Conservation (phyloP, 148 eudicot species). For the Persicaria tinctoria region DNA sequence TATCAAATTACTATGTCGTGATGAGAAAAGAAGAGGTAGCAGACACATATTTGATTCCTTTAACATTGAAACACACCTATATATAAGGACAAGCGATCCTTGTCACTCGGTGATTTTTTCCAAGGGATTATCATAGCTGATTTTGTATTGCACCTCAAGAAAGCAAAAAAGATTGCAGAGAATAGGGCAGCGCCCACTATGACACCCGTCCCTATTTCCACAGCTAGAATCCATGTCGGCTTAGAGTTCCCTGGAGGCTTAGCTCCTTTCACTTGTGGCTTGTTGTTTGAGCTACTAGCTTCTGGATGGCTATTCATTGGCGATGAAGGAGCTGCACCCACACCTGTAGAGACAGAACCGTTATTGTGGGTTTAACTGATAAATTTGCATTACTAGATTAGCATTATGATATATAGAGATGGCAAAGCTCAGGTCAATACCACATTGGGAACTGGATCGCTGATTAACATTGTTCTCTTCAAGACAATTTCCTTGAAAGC, state of each 20-base stretch:
- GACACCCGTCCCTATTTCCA: slow-evolving; percentile 74
- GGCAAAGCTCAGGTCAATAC: slow-evolving; percentile 23
- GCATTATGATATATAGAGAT: background rate
- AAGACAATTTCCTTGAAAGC: slow-evolving; percentile 91
- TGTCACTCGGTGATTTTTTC: slow-evolving; percentile 75
- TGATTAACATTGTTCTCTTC: slow-evolving; percentile 54
- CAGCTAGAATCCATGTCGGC: slow-evolving; percentile 70
- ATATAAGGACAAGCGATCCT: slow-evolving; percentile 43
- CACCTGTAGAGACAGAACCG: background rate
- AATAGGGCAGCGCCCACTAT: slow-evolving; percentile 54
- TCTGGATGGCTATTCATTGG: slow-evolving; percentile 36
- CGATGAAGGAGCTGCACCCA: slow-evolving; percentile 17
- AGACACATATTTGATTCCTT: background rate
- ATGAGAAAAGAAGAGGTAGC: background rate
- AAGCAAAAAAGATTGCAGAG: slow-evolving; percentile 37
- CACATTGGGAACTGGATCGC: slow-evolving; percentile 67
- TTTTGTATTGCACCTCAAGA: slow-evolving; percentile 49
- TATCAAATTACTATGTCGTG: background rate
- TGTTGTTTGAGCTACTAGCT: slow-evolving; percentile 26
- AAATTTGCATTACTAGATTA: background rate
- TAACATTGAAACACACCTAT: slow-evolving; percentile 32
- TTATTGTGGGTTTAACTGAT: background rate
- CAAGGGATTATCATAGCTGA: slow-evolving; percentile 71
- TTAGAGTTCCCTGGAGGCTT: slow-evolving; percentile 42
- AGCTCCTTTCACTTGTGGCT: slow-evolving; percentile 21